Evolutionary conservation across 75 land plant species (phyloP).

Genomic region (Pinus tabuliformis): DNA sequence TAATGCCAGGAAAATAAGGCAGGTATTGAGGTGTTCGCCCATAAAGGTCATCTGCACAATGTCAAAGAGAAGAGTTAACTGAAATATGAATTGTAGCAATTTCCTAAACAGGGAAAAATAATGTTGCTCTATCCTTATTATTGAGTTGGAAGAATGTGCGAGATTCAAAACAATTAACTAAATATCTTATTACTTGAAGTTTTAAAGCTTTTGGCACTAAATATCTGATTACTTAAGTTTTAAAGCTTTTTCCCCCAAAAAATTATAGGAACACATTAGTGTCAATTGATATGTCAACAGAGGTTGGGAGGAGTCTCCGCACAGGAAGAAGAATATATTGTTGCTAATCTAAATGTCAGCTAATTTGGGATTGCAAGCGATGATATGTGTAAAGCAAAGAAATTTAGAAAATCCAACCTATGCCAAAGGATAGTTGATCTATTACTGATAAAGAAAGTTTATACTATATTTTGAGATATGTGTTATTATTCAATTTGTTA

Average conservation of each 20-base stretch:
- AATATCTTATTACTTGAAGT: neutral
- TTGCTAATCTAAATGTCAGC: neutral
- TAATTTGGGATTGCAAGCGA: no score
- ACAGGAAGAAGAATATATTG: neutral
- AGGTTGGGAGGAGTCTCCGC: neutral
- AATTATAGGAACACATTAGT: neutral
- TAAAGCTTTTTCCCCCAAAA: no score
- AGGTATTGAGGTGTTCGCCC: no score
- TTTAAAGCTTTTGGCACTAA: no score
- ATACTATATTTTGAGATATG: neutral
- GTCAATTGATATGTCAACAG: neutral
- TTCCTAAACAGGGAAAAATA: no score
- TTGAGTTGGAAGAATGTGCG: no score
- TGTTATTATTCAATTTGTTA: no score
- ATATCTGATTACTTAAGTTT: no score
- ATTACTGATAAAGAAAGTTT: neutral
- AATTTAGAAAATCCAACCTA: neutral
- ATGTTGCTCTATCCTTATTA: no score
- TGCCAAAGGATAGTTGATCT: neutral
- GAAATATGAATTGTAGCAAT: no score
- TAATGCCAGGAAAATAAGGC: neutral
- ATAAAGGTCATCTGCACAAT: no score
- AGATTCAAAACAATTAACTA: neutral
- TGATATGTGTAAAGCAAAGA: neutral
- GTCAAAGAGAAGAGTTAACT: no score